Conservation (phyloP, 176 grass and related monocot species). For the Juncus inflexus region DNA sequence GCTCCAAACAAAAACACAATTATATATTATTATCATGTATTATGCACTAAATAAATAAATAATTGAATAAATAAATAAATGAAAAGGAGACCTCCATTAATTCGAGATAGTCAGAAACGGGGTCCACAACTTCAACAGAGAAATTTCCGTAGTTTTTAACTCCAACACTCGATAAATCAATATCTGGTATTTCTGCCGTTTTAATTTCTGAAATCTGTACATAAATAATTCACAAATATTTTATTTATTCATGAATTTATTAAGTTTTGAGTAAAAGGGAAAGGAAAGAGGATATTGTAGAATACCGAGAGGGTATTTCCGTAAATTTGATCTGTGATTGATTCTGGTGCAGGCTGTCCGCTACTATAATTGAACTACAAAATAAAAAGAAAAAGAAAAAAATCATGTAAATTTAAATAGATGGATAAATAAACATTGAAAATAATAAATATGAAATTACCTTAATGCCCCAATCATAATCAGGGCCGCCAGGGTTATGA, state of each 20-base stretch:
- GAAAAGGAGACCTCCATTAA: slow-evolving; percentile 65
- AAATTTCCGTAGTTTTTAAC: slow-evolving; percentile 60
- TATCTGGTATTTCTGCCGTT: slow-evolving; percentile 67
- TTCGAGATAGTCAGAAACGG: slow-evolving; percentile 87
- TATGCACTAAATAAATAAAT: not conserved
- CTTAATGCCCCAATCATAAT: slow-evolving; percentile 95
- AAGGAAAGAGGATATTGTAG: slow-evolving; percentile 17
- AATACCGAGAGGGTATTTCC: slow-evolving; percentile 82
- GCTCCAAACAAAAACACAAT: slow-evolving; percentile 19
- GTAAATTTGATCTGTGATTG: slow-evolving; percentile 79
- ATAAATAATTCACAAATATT: slow-evolving; percentile 18
- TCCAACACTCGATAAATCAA: slow-evolving; percentile 65
- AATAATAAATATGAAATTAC: slow-evolving; percentile 36
- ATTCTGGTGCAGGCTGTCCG: slow-evolving; percentile 87
- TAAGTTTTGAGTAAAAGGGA: not conserved
- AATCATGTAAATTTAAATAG: not conserved
- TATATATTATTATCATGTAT: slow-evolving; percentile 6
- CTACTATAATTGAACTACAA: slow-evolving; percentile 91
- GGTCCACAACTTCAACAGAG: slow-evolving; percentile 70
- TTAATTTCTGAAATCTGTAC: slow-evolving; percentile 88
- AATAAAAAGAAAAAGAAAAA: slow-evolving; percentile 28
- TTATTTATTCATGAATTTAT: not conserved
- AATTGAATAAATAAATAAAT: slow-evolving; percentile 7
- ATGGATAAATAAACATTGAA: not conserved
- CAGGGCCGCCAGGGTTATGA: slow-evolving; percentile 87